A percentile compares a stretch with the other conserved stretches of the same genome.
phyloP scores from a whole-genome alignment of 495 filamentous ascomycete species.

The Hypoxylon lienhwacheense region DNA sequence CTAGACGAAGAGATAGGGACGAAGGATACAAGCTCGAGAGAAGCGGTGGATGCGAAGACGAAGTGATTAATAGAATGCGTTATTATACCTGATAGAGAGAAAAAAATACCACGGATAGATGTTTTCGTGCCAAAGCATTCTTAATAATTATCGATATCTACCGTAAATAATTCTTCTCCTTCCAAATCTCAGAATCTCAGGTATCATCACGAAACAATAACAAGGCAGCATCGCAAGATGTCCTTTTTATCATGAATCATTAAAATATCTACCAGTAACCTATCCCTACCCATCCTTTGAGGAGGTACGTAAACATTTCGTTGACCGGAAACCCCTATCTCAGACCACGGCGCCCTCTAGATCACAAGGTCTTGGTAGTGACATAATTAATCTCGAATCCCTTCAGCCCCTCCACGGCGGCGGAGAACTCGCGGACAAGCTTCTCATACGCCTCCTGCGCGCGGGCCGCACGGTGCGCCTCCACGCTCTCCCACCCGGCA shows the following conservation, averaged over 20 bases:
- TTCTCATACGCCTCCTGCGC: conserved; percentile 2
- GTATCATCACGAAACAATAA: no score
- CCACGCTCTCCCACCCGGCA: conserved; percentile 26
- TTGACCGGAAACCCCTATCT: no score
- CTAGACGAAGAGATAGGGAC: conserved; percentile 29
- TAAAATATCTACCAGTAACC: neutral
- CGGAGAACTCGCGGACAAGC: conserved; percentile 7
- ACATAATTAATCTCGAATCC: conserved; percentile 14
- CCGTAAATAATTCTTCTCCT: no score
- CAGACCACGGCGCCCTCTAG: neutral
- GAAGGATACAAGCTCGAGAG: conserved; percentile 20
- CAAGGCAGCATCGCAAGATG: neutral
- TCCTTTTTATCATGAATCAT: conserved; percentile 15
- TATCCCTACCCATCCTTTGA: no score
- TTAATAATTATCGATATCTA: no score
- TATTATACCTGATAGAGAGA: conserved; percentile 1
- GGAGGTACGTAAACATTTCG: no score
- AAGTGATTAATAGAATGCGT: no score
- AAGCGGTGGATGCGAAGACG: conserved; percentile 11
- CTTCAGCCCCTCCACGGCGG: conserved; percentile 8
- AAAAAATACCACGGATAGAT: no score
- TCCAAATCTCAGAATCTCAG: no score
- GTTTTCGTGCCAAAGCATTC: neutral
- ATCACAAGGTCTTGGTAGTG: conserved; percentile 11
- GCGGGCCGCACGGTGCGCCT: conserved; percentile 12